Conservation (phyloP, 2,329 filamentous ascomycete species). For the Sphaerostilbella broomeana region DNA sequence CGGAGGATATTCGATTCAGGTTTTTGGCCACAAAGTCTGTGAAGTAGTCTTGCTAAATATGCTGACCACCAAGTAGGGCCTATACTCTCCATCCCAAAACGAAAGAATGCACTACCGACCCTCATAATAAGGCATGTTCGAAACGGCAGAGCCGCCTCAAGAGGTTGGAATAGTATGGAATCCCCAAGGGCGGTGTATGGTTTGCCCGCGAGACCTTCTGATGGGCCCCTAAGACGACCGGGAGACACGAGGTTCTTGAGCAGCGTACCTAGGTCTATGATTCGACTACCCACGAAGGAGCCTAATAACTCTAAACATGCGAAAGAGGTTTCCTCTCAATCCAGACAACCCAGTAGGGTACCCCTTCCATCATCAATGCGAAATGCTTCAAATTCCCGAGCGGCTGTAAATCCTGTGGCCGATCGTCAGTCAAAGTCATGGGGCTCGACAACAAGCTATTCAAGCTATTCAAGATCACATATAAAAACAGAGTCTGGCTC, state of each 20-base stretch:
- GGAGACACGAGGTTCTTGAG: conserved; percentile 18
- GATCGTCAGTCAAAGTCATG: conserved; percentile 39
- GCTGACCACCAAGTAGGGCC: conserved; percentile 4
- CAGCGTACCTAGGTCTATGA: conserved; percentile 20
- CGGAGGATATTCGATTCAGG: background rate
- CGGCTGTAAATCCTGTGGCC: conserved; percentile 20
- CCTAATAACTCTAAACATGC: conserved; percentile 15
- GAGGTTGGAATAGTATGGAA: conserved; percentile 36
- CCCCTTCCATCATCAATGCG: conserved; percentile 19
- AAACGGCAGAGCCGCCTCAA: conserved; percentile 15
- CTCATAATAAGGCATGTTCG: conserved; percentile 16
- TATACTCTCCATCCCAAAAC: background rate
- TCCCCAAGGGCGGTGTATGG: conserved; percentile 35
- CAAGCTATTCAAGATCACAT: conserved; percentile 26
- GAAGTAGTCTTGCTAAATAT: conserved; percentile 1
- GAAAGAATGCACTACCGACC: conserved; percentile 9
- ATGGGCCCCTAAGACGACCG: conserved; percentile 27
- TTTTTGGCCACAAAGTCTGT: background rate
- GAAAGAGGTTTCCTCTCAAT: conserved; percentile 15
- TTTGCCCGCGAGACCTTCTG: conserved; percentile 34
- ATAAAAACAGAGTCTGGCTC: conserved; percentile 28
- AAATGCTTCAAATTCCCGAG: conserved; percentile 22
- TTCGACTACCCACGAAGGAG: conserved; percentile 19
- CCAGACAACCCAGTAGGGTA: conserved; percentile 18
- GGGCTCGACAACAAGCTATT: conserved; percentile 30